Conservation (phyloP, 495 filamentous ascomycete species). For the Penicillium robsamsonii region DNA sequence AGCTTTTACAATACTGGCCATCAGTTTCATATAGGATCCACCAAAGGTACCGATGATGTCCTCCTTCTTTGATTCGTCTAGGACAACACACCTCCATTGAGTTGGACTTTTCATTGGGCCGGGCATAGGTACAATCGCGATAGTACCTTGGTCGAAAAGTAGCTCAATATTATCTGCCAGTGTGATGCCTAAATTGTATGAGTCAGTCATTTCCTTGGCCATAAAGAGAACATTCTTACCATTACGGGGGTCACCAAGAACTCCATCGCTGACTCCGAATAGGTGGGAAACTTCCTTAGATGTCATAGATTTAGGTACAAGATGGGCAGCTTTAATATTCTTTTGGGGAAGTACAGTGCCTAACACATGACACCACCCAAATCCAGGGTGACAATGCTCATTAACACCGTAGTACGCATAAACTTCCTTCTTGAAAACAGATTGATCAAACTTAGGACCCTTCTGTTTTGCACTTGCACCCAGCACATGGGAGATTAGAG, state of each 20-base stretch:
- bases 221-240: background rate
- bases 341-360: background rate
- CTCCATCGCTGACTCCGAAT: conserved; percentile 1
- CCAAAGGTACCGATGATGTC: background rate
- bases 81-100: conserved; percentile 13
- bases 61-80: conserved; percentile 13
- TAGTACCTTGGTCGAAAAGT: conserved; percentile 9
- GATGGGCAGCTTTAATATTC: background rate
- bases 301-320: background rate
- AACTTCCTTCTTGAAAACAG: background rate
- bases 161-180: background rate
- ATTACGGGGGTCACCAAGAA: conserved; percentile 1
- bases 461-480: background rate
- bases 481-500: background rate
- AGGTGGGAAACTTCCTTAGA: background rate
- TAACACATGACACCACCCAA: background rate
- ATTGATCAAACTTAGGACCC: background rate
- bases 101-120: conserved; percentile 6
- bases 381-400: background rate
- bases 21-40: background rate
- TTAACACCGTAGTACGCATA: background rate
- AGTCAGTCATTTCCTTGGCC: conserved; percentile 1
- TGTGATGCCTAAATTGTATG: background rate
- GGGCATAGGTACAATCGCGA: conserved; percentile 10
- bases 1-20: background rate